These are phyloP conservation scores for Parasitella parasitica DNA, from an alignment of 371 early-diverging fungal genomes.

Conservation along the genomic window DNA sequence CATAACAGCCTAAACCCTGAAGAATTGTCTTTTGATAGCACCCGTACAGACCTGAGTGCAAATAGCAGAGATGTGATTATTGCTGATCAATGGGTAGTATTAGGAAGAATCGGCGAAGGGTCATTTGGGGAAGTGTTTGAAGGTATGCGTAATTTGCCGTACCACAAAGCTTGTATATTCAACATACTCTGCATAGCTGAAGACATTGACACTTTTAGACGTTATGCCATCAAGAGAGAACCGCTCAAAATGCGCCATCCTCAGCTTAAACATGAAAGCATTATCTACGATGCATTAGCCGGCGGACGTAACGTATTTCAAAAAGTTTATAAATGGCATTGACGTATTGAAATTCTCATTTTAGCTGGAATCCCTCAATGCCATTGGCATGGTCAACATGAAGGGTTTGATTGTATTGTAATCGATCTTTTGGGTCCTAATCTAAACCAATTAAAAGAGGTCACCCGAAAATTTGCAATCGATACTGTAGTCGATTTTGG, in stretches of 20 bases:
- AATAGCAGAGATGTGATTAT: slow-evolving; percentile 49
- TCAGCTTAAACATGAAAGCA: slow-evolving; percentile 56
- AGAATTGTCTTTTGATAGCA: slow-evolving; percentile 31
- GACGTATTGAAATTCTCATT: neutral
- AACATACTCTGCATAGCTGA: too few species aligned
- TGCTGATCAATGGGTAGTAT: slow-evolving; percentile 54
- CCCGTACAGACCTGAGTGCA: slow-evolving; percentile 35
- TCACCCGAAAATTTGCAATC: slow-evolving; percentile 37
- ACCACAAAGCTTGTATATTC: too few species aligned
- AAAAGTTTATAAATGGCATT: neutral
- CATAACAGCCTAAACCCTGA: slow-evolving; percentile 16
- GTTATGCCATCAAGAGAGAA: slow-evolving; percentile 61
- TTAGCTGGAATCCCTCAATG: slow-evolving; percentile 78
- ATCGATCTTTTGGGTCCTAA: slow-evolving; percentile 97
- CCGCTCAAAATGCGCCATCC: slow-evolving; percentile 41
- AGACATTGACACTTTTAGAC: slow-evolving; percentile 19
- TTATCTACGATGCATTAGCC: slow-evolving; percentile 50
- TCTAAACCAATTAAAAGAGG: slow-evolving; percentile 81
- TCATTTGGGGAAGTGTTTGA: slow-evolving; percentile 67
- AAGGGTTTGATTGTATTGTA: slow-evolving; percentile 84
- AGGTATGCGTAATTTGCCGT: slow-evolving; percentile 43
- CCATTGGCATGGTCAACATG: slow-evolving; percentile 92
- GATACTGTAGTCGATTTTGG: slow-evolving; percentile 50
- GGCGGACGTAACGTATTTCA: slow-evolving; percentile 47
- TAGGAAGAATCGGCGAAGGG: slow-evolving; percentile 65